Evolutionary conservation across 2,329 filamentous ascomycete genomes (phyloP), one percentile per base, ranked within the genome.

Genomic region (Trichoderma lentiforme): DNA sequence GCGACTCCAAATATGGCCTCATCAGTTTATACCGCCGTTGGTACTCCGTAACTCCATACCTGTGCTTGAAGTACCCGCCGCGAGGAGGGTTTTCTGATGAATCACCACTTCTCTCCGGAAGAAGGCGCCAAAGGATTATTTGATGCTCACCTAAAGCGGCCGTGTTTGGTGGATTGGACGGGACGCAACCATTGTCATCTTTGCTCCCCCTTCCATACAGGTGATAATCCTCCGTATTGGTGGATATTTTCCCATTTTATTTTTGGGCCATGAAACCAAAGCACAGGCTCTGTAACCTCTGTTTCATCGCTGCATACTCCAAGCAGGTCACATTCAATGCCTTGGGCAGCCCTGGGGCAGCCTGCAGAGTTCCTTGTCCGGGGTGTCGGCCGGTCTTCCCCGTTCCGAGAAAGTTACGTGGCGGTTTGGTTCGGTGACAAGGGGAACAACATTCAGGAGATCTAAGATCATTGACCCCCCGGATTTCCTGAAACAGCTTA

Each of bases 381-480:
- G 66, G 56, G 65, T 53, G 32, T 61, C 61, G 72, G 71, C 70
- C 77, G 77, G 76, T 76, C 75, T 76, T 80, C 74, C 73, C 77
- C 77, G 77, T 75, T 75, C 78, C 77, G 78, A 68, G 77, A 39
- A 64, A 71, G 71, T 73, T 73, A 64, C 65, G 72, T 64, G 71
- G 63, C 70, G 63, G 70, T 62, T 72, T 68, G 70, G 39, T 57
- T 72, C 57, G 70, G 68, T 69, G 77, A 73, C 78, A 79, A 76
- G 78, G 76, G 76, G 76, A 62, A 34, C 66, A 69, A 57, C 65
- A 39, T 18, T 72, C 71, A 77, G 76, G 75, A 78, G 78, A 80
- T 80, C 78, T 80, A 72, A 80, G 78, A 80, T 80, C 76, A 76
- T 28, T 70, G 75, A 74, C 76, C 77, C 77, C 79, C 77, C 78